Percentiles rank a stretch among this genome's conserved stretches.
Conservation (phyloP, 1,284 basidiomycete species). For the Fistulina hepatica region DNA sequence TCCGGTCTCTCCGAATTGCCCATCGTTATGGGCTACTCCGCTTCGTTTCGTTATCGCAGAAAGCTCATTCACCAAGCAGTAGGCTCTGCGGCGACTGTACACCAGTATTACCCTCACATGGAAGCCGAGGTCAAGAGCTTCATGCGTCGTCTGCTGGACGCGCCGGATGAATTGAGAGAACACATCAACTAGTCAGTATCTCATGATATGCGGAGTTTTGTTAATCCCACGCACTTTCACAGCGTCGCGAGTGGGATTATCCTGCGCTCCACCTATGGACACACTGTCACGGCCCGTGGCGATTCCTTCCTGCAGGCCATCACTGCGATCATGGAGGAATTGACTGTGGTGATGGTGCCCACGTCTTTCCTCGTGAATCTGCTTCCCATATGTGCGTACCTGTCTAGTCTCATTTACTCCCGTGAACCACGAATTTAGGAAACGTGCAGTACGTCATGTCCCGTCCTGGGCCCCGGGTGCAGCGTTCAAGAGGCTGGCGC, state of each 20-base stretch:
- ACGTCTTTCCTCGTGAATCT: slow-evolving; percentile 31
- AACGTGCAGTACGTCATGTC: slow-evolving; percentile 27
- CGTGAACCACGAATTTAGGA: slow-evolving; percentile 4
- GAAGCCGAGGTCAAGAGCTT: no score
- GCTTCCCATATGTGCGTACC: slow-evolving; percentile 25
- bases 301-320: no score
- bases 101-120: no score
- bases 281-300: slow-evolving; percentile 18
- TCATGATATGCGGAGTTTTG: neutral
- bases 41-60: no score
- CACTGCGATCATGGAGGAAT: slow-evolving; percentile 27
- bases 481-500: slow-evolving; percentile 23
- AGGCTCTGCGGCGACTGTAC: no score
- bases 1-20: no score
- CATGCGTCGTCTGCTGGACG: slow-evolving; percentile 18
- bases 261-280: slow-evolving; percentile 24
- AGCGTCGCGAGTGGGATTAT: slow-evolving; percentile 22
- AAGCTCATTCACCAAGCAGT: no score
- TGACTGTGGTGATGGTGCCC: slow-evolving; percentile 25
- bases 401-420: neutral
- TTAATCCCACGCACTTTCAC: no score
- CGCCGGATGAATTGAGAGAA: slow-evolving; percentile 12
- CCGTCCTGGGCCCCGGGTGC: slow-evolving; percentile 17
- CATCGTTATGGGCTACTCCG: no score
- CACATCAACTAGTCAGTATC: slow-evolving; percentile 15